Base-by-base conservation (phyloP, 2,329 filamentous ascomycete species). In the Apiospora saccharicola region DNA sequence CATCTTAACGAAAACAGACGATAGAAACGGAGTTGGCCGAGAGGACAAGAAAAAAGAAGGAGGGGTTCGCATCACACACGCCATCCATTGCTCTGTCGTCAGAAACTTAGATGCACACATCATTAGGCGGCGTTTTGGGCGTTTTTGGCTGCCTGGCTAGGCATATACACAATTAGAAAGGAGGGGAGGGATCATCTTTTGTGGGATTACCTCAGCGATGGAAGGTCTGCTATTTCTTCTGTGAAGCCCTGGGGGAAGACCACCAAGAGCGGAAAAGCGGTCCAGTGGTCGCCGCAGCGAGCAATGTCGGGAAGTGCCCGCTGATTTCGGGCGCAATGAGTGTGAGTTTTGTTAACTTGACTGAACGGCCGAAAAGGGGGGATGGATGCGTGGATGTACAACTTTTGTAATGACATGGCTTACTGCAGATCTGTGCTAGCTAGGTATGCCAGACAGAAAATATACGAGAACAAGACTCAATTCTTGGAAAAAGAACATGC, bases 101-200 rank as follows among this genome's bases (percentile, higher is more conserved):
- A 13, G 34, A 64, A 64, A 64, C 30, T 19, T 64, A 64, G 34
- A 41, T 41, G 57, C 57, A 41, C 57, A 64, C 30, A 64, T 41
- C 57, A 64, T 64, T 41, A 64, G 57, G 57, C 34, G 57, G 57
- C 34, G 57, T 64, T 64, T 41, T 34, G 7, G 57, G 57, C 34
- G 57, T 64, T 64, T 64, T n/a, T 61, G 26, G 34, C 19, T 64
- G 57, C 57, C 57, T 41, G 57, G 57, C 34, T 64, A 64, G 57
- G 57, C 57, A 41, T n/a, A 64, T n/a, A 41, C 57, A 41, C 57
- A 41, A n/a, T 37, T 61, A 61, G 53, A 61, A 61, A 34, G 49
- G 22, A n/a, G 49, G 14, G 24, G 24, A 14, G 34, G 57, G 22
- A 24, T 22, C 57, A 5, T 64, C 12, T 64, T 64, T n/a, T 6